Base-by-base conservation (phyloP, 495 filamentous ascomycete genomes). In the Penicillium daleae region DNA sequence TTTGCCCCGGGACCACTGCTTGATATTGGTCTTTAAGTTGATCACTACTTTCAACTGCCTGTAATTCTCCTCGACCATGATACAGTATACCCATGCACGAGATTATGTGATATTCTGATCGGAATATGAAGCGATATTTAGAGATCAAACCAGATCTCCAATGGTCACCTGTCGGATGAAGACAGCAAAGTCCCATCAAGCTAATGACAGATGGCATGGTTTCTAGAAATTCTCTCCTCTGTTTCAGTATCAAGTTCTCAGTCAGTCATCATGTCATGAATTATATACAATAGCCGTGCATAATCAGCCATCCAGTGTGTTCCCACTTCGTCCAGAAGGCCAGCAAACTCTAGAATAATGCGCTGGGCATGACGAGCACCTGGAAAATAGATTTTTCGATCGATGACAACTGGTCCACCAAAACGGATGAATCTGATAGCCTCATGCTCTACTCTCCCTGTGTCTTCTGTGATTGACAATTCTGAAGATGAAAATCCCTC, bases 241-340 rank as follows among this genome's bases (percentile, higher is more conserved):
- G n/a, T n/a, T n/a, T n/a, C 29, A 31, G 29, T 31, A 31, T 31
- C 29, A 31, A 7, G 29, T 17, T 42, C 37, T 40, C 39, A 42
- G 19, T 10, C 19, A 7, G 12, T 27, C 56, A 65, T 53, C 19
- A 48, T 61, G 26, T 61, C 54, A 50, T 66, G 63, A 13, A 62
- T 57, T 17, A 48, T 59, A 37, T 66, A 66, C 26, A 66, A 21
- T 19, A 59, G 56, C n/a, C 33, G 54, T 22, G 63, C 46, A 33
- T 59, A 62, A 27, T 58, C 39, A 2, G 59, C 56, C 64, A 66
- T 66, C 56, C 64, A 62, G 15, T 62, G 55, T 19, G 59, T 50
- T 56, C 59, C 63, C 17, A 61, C 56, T 54, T 66, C 56, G 27
- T 66, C 55, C 8, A 66, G 32, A 37, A 62, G 33, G 37, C 49